phyloP scores from a whole-genome alignment of 2,329 filamentous ascomycete genomes.

The Emergomyces africanus region DNA sequence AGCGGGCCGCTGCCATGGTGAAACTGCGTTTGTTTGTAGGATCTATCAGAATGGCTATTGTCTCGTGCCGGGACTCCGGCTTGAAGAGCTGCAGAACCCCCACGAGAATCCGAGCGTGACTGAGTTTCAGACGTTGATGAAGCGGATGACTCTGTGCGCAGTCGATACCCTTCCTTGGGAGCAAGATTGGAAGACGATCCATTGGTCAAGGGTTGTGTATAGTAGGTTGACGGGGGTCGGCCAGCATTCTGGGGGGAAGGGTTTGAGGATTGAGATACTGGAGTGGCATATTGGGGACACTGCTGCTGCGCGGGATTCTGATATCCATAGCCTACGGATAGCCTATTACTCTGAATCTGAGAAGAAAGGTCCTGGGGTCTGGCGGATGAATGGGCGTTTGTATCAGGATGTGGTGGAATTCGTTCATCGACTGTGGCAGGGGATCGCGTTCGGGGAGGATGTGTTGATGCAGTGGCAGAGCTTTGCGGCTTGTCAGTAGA shows the following conservation, averaged over 20 bases:
- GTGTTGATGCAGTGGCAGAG: neutral
- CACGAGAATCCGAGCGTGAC: constrained; percentile 51
- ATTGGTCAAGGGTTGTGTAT: constrained; percentile 30
- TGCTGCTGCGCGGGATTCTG: constrained; percentile 24
- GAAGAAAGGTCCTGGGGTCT: constrained; percentile 14
- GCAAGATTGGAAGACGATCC: constrained; percentile 27
- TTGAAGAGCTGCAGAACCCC: constrained; percentile 45
- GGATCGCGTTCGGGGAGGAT: constrained; percentile 4
- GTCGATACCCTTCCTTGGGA: constrained; percentile 36
- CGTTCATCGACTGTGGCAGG: neutral
- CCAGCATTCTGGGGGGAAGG: constrained; percentile 25
- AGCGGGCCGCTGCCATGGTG: constrained; percentile 47
- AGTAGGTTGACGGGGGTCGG: constrained; percentile 37
- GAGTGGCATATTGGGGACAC: constrained; percentile 32
- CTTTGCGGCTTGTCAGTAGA: constrained; percentile 19
- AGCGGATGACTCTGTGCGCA: constrained; percentile 46
- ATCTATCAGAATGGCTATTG: constrained; percentile 53
- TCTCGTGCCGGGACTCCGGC: constrained; percentile 53
- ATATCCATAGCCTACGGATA: constrained; percentile 27
- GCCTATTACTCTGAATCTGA: constrained; percentile 25
- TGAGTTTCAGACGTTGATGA: constrained; percentile 45
- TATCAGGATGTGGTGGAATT: neutral
- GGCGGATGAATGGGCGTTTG: constrained; percentile 12
- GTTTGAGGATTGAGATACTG: constrained; percentile 18
- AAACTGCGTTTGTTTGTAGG: constrained; percentile 51